Conservation (phyloP, 129 eudicot genomes). For the Helianthus annuus region HanXRQr2.0-SUNRISE NC_035439.2:4059077-4059576, state of each 20-base stretch:
- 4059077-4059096: too few species aligned
- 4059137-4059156: too few species aligned
- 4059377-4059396: conserved; percentile 82
- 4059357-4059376: conserved; percentile 76
- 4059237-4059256: background rate
- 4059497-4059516: background rate
- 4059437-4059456: conserved; percentile 4
- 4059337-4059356: conserved; percentile 61
- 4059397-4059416: conserved; percentile 66
- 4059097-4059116: too few species aligned
- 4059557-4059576: conserved; percentile 6
- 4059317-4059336: conserved; percentile 3
- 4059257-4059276: background rate
- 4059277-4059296: background rate
- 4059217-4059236: too few species aligned
- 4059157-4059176: too few species aligned
- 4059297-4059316: conserved; percentile 18
- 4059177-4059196: too few species aligned
- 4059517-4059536: conserved; percentile 14
- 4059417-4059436: conserved; percentile 21
- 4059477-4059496: background rate
- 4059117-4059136: too few species aligned
- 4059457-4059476: conserved; percentile 6
- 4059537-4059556: background rate
- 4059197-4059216: too few species aligned